Percentiles rank a stretch among this genome's conserved stretches.
Conservation (phyloP, 1,284 basidiomycete species). For the Lignosus rhinocerotis region DNA sequence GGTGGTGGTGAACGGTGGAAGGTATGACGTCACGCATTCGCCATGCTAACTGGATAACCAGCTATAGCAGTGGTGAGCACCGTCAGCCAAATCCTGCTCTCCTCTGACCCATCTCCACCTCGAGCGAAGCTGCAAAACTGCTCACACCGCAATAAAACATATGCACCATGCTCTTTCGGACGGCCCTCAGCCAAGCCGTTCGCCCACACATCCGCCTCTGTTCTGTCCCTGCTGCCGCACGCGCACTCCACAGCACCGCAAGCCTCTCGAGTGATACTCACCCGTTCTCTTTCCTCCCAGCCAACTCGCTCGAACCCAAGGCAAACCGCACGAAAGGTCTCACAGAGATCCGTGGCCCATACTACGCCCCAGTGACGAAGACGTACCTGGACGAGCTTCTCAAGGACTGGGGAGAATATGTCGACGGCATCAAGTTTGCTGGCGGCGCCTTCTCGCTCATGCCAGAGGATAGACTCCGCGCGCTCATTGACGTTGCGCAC, state of each 20-base stretch:
- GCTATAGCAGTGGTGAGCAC: no score
- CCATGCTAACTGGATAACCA: no score
- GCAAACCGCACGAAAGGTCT: constrained; percentile 32
- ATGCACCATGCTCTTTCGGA: constrained; percentile 5
- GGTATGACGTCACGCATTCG: no score
- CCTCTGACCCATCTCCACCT: no score
- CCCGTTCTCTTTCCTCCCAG: constrained; percentile 33
- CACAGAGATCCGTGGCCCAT: constrained; percentile 46
- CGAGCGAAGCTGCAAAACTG: no score
- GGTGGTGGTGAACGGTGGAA: no score
- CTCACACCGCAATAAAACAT: no score
- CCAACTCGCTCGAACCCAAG: constrained; percentile 34
- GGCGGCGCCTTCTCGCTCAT: constrained; percentile 48
- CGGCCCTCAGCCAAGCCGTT: constrained; percentile 1
- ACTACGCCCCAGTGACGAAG: constrained; percentile 41
- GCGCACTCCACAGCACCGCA: constrained; percentile 7
- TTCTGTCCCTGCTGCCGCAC: not conserved
- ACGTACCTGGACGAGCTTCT: constrained; percentile 42
- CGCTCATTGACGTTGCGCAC: constrained; percentile 42
- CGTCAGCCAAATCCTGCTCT: no score
- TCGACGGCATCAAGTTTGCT: constrained; percentile 50
- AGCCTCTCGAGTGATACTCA: constrained; percentile 2
- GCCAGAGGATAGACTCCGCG: constrained; percentile 40
- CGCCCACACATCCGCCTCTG: constrained; percentile 1
- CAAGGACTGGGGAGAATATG: constrained; percentile 42